phyloP scores from a whole-genome alignment of 305 asterid species.

The Withania somnifera region DNA sequence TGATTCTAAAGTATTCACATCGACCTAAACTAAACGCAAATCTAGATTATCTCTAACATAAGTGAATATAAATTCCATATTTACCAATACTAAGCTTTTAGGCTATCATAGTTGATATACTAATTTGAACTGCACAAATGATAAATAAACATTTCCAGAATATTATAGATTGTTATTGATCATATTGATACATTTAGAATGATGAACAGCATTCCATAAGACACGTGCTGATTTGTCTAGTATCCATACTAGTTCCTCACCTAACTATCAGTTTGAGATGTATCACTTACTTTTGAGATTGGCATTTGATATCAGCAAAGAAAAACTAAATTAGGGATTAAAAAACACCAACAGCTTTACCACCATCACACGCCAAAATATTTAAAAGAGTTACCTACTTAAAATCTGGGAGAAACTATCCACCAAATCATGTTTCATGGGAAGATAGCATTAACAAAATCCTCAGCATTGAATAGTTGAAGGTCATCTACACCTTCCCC shows the following conservation, averaged over 20 bases:
- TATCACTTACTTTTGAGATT: background rate
- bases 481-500: conserved; percentile 89
- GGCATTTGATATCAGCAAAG: background rate
- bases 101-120: background rate
- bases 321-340: background rate
- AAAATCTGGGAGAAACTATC: background rate
- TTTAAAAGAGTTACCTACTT: background rate
- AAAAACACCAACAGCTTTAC: background rate
- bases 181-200: background rate
- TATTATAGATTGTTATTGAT: background rate
- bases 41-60: background rate
- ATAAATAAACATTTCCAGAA: background rate
- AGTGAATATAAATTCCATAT: background rate
- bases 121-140: background rate
- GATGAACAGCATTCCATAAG: background rate
- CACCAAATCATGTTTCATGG: conserved; percentile 32
- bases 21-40: background rate
- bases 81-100: background rate
- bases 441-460: conserved; percentile 76
- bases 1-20: background rate
- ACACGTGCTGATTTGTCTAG: background rate
- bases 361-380: background rate
- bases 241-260: background rate
- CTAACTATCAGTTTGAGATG: background rate
- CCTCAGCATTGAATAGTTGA: conserved; percentile 84